Base-by-base conservation (phyloP, 1,284 basidiomycete species). In the Naganishia liquefaciens region DNA sequence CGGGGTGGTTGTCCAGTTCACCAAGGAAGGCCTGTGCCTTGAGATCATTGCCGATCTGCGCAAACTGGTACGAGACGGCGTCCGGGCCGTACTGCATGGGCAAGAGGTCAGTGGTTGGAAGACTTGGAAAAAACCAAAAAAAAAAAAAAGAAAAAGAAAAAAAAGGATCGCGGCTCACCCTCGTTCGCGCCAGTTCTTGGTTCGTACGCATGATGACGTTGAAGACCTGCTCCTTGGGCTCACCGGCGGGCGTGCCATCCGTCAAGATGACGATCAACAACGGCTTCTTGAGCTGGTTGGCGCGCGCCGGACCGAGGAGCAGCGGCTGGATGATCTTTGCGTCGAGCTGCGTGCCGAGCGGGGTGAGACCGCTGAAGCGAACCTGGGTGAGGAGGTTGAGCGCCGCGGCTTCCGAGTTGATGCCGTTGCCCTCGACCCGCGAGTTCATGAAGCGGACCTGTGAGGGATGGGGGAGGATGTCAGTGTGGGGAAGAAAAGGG, bases 331-430 rank as follows among this genome's bases (percentile, higher is more conserved):
- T 70, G 68, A 82, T 73, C 73, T 82, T 82, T 47, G 75, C 70
- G 61, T 74, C 72, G 28, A 82, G 69, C 4, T 72, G 70, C 5
- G 81, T 82, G 25, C 80, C 80, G 37, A 79, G 69, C 3, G 79
- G 78, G n/a, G 78, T 79, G 21, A 79, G 71, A 71, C 79, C 81
- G n/a, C 76, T 77, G 75, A 81, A 82, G 69, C 79, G 77, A 73
- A 81, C 73, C 58, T 79, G 74, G 13, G 70, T 50, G 44, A 82
- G 67, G 27, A 82, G 75, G 55, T 78, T 71, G 37, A 74, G 66
- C 19, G 79, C 81, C 33, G 73, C 70, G 39, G 69, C 69, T 68
- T 82, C 81, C 44, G 70, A 74, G 37, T 70, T 73, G 69, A 82
- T 77, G 68, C 76, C 74, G 74, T 81, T 78, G 44, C 80, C 81